A percentile compares a stretch with the other conserved stretches of the same genome.
Conservation (phyloP, 2,329 filamentous ascomycete genomes). For the Ampelomyces quisqualis region DNA sequence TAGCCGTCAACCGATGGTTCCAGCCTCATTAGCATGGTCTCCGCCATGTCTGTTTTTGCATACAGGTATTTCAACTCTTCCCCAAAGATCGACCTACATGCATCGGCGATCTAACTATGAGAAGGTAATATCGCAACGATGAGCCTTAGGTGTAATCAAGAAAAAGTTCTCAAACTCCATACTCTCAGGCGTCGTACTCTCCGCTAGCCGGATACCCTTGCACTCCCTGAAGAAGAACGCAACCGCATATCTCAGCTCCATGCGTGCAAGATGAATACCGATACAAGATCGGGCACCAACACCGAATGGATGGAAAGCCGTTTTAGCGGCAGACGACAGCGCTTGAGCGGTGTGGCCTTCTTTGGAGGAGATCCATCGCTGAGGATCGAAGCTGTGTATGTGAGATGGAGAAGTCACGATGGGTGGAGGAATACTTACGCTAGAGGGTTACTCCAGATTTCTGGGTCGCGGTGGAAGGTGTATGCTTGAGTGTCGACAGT, state of each 20-base stretch:
- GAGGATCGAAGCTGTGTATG: slow-evolving; percentile 34
- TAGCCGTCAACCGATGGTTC: too few species aligned
- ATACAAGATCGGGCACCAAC: slow-evolving; percentile 69
- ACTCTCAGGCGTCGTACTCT: slow-evolving; percentile 38
- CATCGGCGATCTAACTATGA: not conserved
- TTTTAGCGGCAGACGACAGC: slow-evolving; percentile 41
- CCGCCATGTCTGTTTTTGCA: too few species aligned
- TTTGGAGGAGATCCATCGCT: slow-evolving; percentile 33
- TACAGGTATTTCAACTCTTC: too few species aligned
- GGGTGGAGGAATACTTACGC: slow-evolving; percentile 16
- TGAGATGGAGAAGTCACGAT: not conserved
- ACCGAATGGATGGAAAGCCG: slow-evolving; percentile 67
- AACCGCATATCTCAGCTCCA: slow-evolving; percentile 56
- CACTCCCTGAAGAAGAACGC: slow-evolving; percentile 56
- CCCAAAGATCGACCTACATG: not conserved
- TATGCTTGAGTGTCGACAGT: slow-evolving; percentile 46
- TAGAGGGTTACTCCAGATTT: slow-evolving; percentile 29
- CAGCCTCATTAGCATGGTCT: too few species aligned
- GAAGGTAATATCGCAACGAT: slow-evolving; percentile 45
- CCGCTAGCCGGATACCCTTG: slow-evolving; percentile 28
- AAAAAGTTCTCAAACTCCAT: slow-evolving; percentile 51
- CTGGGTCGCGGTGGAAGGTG: slow-evolving; percentile 42
- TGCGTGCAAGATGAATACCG: slow-evolving; percentile 65
- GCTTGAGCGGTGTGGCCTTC: slow-evolving; percentile 27
- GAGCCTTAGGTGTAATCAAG: slow-evolving; percentile 47